Conservation (phyloP, 495 filamentous ascomycete species). For the Trichodelitschia bisporula region DNA sequence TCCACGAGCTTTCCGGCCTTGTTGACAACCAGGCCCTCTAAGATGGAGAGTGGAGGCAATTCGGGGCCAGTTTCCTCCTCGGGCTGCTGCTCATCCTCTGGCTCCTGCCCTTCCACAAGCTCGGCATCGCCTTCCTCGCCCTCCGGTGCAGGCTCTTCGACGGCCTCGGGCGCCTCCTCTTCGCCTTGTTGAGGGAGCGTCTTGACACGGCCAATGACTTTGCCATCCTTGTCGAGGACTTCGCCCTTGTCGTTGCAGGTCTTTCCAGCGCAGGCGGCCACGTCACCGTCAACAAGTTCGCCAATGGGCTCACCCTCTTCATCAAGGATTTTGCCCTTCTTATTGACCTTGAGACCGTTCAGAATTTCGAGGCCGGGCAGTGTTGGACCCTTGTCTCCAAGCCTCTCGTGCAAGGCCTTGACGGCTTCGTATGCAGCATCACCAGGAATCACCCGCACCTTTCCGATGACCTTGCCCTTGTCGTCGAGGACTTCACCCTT, state of each 20-base stretch:
- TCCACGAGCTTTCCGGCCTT: conserved; percentile 30
- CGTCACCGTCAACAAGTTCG: conserved; percentile 23
- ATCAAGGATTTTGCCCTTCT: conserved; percentile 21
- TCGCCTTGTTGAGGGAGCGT: conserved; percentile 13
- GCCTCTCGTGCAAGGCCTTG: conserved; percentile 21
- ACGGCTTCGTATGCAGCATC: conserved; percentile 27
- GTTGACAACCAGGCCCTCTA: conserved; percentile 37
- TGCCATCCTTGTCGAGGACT: conserved; percentile 21
- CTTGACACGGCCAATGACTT: conserved; percentile 17
- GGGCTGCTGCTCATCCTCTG: conserved; percentile 1
- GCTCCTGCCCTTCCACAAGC: conserved; percentile 10
- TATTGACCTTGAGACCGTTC: conserved; percentile 21
- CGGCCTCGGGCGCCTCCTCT: conserved; percentile 11
- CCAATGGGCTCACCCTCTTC: conserved; percentile 27
- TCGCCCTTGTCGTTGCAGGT: conserved; percentile 27
- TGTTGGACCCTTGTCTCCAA: conserved; percentile 14
- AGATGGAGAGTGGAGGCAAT: conserved; percentile 28
- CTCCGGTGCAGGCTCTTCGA: conserved; percentile 12
- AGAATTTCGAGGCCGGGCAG: conserved; percentile 16
- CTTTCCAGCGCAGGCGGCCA: conserved; percentile 23
- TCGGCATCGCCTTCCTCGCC: conserved; percentile 14
- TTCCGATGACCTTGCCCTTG: conserved; percentile 23
- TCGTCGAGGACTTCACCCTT: conserved; percentile 26
- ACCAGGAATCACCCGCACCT: conserved; percentile 23
- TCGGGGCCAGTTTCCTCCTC: conserved; percentile 9